Evolutionary conservation across 768 basidiomycete genomes (phyloP).

Genomic region (Russula compacta): DNA sequence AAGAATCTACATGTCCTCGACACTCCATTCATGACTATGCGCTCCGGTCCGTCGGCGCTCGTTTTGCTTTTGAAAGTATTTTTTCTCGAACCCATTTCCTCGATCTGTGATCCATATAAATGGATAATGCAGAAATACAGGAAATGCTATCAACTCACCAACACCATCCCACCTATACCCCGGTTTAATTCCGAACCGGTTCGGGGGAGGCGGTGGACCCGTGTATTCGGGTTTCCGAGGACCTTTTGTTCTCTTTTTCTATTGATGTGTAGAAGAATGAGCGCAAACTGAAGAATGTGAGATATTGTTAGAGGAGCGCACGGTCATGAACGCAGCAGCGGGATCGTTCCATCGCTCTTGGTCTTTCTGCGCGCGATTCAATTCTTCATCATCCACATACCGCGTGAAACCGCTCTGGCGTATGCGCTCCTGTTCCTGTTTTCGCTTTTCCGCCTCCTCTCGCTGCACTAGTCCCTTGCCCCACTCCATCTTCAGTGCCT

Average conservation of each 20-base stretch:
- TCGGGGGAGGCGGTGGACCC: conserved; percentile 85
- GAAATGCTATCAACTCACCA: conserved; percentile 41
- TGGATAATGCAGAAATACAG: background rate
- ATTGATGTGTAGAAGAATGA: conserved; percentile 4
- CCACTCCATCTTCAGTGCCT: conserved; percentile 95
- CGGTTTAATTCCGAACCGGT: conserved; percentile 90
- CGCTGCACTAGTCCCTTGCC: conserved; percentile 90
- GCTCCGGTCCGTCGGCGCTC: conserved; percentile 55
- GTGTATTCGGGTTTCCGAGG: conserved; percentile 77
- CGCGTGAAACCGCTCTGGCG: conserved; percentile 61
- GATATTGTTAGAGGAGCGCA: conserved; percentile 30
- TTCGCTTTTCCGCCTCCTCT: conserved; percentile 64
- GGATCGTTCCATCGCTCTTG: conserved; percentile 94
- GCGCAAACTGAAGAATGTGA: background rate
- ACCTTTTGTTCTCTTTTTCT: conserved; percentile 72
- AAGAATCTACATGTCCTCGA: conserved; percentile 76
- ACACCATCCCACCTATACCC: conserved; percentile 99
- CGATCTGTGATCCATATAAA: conserved; percentile 46
- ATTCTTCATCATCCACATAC: conserved; percentile 68
- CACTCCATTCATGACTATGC: conserved; percentile 79
- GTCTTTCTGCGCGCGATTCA: conserved; percentile 79
- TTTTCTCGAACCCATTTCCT: conserved; percentile 91
- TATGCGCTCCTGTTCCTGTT: conserved; percentile 59
- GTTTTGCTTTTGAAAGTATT: conserved; percentile 78
- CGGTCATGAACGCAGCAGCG: conserved; percentile 89